Evolutionary conservation across 2,329 filamentous ascomycete genomes (phyloP), one percentile per base, ranked within the genome.

Genomic region (Taxawa tesnikishii): DNA sequence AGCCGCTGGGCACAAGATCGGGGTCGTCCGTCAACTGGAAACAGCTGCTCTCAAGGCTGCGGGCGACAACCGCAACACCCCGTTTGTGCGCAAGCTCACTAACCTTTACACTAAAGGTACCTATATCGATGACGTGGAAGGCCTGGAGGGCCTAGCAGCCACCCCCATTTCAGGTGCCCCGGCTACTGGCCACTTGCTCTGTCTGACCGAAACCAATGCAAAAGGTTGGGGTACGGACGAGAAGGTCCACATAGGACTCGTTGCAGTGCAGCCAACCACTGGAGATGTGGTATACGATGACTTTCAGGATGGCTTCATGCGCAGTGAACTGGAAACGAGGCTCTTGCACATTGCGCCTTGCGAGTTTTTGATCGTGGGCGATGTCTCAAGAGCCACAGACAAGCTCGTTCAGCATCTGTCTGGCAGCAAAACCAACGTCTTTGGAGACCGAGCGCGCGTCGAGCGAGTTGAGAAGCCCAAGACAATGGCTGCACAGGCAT

Each of bases 61-160:
- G 1, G 88, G 90, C 27, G 85, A 94, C 52, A 98, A 96, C 55
- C 75, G 83, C 36, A 94, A 94, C 50, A 73, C 85, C 0, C 87
- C 90, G 0, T 98, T 98, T 46, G 73, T 84, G 23, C 76, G 90
- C 21, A 90, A 93, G 47, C 74, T 98, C 47, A 96, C 90, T 11
- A 94, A 93, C 49, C 68, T 98, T 5, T 98, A 98, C 58, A 98
- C 90, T 6, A 98, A 96, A 55, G 90, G 87, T 26, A 98, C 90
- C 3, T 98, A 96, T 46, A 79, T 98, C 35, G 90, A 96, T 49
- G 90, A 98, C 53, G 70, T 83, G 7, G 88, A 90, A 40, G 83
- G 83, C 15, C 58, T 94, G 4, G 79, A 82, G 32, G 45, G 60
- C 34, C 48, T 63, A 47, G 43, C 61, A 40, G 64, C 69, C 24